Evolutionary conservation across 768 basidiomycete species (phyloP), one percentile per base, ranked within the genome.

Genomic region (Mycena capillaripes): DNA sequence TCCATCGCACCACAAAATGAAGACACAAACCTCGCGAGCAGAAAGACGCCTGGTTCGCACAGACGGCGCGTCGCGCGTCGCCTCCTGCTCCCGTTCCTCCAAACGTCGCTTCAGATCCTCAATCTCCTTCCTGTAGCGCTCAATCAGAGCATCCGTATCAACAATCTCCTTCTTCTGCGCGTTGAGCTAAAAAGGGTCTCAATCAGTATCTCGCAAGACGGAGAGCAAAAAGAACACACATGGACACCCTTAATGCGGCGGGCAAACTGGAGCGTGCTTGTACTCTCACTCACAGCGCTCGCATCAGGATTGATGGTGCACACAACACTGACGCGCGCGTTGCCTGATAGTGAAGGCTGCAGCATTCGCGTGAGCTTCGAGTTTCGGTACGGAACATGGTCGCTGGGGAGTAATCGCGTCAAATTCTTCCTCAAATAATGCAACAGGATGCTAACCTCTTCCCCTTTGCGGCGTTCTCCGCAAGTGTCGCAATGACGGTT

Each of bases 331-430:
- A 99, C 97, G 10, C 96, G 91, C 25, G 97, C 97, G 79, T 99
- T 96, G 1, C 97, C 97, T 0, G 96, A 94, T 1, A 99, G 86
- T 0, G 97, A 98, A 1, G 97, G 97, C 81, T 98, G 97, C 8
- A 99, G 89, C 81, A 99, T 90, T 27, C 96, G 91, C 19, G 97
- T 98, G 12, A 99, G 88, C 81, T 99, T 99, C 50, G 95, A 96
- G 79, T 98, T 98, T 23, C 97, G 92, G 83, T 93, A 99, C 2
- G 97, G 97, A 17, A 99, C 92, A 79, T 98, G 96, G 79, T 96
- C 95, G 64, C 92, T 92, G 75, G 25, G 59, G 34, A 64, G 53
- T 17, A n/a, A 27, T 59, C 56, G 72, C 52, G 48, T 61, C 27
- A 44, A 36, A 27, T 11, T 19, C 29, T 23, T 29, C 21, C 30